phyloP scores from a whole-genome alignment of 164 flowering plant species.

The Saururus chinensis region DNA sequence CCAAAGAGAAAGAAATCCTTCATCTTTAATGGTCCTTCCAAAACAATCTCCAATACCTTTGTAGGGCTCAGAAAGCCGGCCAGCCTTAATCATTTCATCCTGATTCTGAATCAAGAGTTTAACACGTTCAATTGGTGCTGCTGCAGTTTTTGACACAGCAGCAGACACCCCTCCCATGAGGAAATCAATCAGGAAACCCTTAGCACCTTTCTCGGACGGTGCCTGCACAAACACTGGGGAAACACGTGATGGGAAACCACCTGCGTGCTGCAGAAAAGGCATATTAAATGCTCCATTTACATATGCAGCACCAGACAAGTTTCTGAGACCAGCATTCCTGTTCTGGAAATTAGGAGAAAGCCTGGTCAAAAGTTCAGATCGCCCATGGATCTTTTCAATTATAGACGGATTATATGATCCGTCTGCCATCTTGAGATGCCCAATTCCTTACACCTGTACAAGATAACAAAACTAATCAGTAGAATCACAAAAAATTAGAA shows the following conservation, averaged over 20 bases:
- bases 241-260: neutral
- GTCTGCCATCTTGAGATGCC: constrained; percentile 39
- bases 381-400: constrained; percentile 31
- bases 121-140: constrained; percentile 60
- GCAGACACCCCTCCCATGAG: constrained; percentile 29
- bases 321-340: constrained; percentile 18
- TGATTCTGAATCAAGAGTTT: constrained; percentile 13
- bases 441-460: neutral
- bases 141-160: constrained; percentile 52
- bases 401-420: constrained; percentile 38
- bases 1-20: constrained; percentile 6
- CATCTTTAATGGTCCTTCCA: constrained; percentile 9
- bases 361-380: constrained; percentile 35
- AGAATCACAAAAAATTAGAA: too few relatives aligned
- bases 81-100: constrained; percentile 17
- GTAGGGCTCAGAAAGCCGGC: constrained; percentile 13
- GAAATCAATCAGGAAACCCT: constrained; percentile 7
- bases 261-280: neutral
- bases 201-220: constrained; percentile 7
- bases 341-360: constrained; percentile 33
- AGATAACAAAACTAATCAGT: neutral
- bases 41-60: constrained; percentile 15
- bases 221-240: constrained; percentile 2
- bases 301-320: constrained; percentile 3
- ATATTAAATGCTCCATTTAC: constrained; percentile 2